Percentiles rank a stretch among this genome's conserved stretches.
These are phyloP conservation scores for Inga leiocalycina DNA, from an alignment of 306 rosid genomes.

Conservation along the genomic window DNA sequence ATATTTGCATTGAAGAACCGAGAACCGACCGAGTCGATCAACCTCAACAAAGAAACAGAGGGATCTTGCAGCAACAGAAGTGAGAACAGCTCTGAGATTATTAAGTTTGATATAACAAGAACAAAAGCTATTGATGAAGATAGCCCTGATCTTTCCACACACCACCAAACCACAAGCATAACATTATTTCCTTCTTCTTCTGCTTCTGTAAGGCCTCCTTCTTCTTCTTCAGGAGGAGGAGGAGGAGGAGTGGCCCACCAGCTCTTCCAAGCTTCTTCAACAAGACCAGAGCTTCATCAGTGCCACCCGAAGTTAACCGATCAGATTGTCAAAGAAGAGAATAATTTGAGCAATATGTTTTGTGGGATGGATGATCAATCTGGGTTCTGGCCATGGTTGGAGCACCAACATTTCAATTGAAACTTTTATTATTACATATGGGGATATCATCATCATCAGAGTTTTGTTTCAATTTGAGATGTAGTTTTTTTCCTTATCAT, in stretches of 20 bases:
- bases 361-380: constrained; percentile 91
- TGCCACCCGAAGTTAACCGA: constrained; percentile 62
- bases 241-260: constrained; percentile 62
- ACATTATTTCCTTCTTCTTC: constrained; percentile 58
- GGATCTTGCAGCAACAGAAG: constrained; percentile 98
- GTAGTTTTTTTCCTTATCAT: not conserved
- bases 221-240: not conserved
- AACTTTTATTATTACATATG: not conserved
- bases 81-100: constrained; percentile 90
- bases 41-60: constrained; percentile 97
- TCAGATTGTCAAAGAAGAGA: constrained; percentile 84
- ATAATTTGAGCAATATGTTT: constrained; percentile 74
- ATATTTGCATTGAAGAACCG: constrained; percentile 86
- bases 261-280: constrained; percentile 76
- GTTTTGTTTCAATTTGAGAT: constrained; percentile 24
- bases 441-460: not conserved
- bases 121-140: constrained; percentile 87
- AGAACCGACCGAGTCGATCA: constrained; percentile 94
- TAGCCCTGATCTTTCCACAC: constrained; percentile 63
- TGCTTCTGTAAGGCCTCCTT: constrained; percentile 58
- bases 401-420: constrained; percentile 89
- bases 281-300: constrained; percentile 75
- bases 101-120: constrained; percentile 84
- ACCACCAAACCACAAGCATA: constrained; percentile 49
- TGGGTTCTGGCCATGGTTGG: constrained; percentile 99